Evolutionary conservation across 768 basidiomycete species (phyloP).

Genomic region (Lactarius tabidus): DNA sequence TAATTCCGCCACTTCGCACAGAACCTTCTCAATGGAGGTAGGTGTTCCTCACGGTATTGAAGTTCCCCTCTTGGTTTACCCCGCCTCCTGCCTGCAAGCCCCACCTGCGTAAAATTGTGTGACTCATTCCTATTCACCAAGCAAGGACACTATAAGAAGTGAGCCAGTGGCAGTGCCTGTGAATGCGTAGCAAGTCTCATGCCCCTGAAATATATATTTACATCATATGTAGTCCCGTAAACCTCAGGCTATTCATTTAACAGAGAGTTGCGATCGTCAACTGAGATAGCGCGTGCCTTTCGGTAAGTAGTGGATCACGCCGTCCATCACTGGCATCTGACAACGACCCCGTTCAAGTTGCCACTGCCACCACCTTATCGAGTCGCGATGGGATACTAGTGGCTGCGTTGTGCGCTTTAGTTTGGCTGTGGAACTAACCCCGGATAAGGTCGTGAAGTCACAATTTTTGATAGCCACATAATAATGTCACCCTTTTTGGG

Average conservation of each 20-base stretch:
- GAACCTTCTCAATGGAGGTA: neutral
- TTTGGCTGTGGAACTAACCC: neutral
- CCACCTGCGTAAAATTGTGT: too few species aligned
- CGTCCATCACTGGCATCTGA: too few species aligned
- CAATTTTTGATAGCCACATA: neutral
- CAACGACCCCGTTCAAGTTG: neutral
- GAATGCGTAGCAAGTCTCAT: neutral
- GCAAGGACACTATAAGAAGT: neutral
- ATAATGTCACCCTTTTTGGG: neutral
- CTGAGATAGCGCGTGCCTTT: too few species aligned
- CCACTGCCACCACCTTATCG: neutral
- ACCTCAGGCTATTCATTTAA: too few species aligned
- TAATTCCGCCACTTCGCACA: neutral
- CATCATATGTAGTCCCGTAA: too few species aligned
- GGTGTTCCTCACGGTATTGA: neutral
- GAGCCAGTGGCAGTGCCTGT: neutral
- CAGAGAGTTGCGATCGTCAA: neutral
- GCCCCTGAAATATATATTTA: neutral
- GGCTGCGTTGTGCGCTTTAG: neutral
- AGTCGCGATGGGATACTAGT: neutral
- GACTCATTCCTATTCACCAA: neutral
- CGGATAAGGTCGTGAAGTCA: neutral
- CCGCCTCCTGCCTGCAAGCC: too few species aligned
- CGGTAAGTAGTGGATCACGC: neutral
- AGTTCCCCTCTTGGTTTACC: too few species aligned